Conservation (phyloP, 1,139 yeast genomes). For the Candida tetrigidarum region DNA sequence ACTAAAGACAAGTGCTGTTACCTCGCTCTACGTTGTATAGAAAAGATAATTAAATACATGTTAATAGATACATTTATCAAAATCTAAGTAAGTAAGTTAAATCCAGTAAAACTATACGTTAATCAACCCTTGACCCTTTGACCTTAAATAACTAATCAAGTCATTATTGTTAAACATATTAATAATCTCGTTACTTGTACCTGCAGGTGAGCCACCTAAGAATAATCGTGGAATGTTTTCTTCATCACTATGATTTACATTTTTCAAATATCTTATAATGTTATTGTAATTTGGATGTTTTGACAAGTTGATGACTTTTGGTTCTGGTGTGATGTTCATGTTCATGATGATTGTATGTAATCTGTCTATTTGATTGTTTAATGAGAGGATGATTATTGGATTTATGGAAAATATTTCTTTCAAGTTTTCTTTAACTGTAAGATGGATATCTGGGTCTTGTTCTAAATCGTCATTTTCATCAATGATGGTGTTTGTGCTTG, state of each 20-base stretch:
- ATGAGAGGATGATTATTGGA: constrained; percentile 30
- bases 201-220: constrained; percentile 37
- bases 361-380: constrained; percentile 14
- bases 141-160: constrained; percentile 25
- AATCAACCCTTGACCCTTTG: constrained; percentile 32
- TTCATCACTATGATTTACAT: constrained; percentile 18
- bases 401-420: constrained; percentile 35
- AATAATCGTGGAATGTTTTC: constrained; percentile 34
- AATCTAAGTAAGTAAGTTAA: neutral
- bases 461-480: neutral
- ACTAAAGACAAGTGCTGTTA: too few relatives aligned
- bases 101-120: constrained; percentile 17
- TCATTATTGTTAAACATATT: constrained; percentile 24
- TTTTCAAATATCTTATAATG: constrained; percentile 30
- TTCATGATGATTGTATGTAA: constrained; percentile 26
- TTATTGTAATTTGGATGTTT: constrained; percentile 36
- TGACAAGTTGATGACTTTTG: constrained; percentile 31
- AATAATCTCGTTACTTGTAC: constrained; percentile 29
- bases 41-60: neutral
- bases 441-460: constrained; percentile 20
- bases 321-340: constrained; percentile 36
- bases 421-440: constrained; percentile 25
- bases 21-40: too few relatives aligned
- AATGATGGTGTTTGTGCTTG: neutral
- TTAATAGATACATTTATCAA: neutral